Conservation (phyloP, 345 rosid species). For the Eutrema heterophyllum region DNA sequence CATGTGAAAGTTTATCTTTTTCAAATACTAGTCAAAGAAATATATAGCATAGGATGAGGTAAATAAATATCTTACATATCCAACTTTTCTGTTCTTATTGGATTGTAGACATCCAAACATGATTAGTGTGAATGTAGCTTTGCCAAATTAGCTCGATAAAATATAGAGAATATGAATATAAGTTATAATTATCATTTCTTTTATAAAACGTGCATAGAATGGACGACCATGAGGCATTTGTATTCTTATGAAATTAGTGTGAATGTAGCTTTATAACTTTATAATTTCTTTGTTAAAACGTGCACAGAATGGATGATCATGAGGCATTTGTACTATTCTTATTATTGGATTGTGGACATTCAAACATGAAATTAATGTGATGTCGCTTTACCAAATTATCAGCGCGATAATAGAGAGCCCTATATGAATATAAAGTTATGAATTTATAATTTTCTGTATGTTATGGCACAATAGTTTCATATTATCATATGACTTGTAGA, state of each 20-base stretch:
- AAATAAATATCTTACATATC: background rate
- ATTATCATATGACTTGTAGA: conserved; percentile 10
- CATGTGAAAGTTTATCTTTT: conserved; percentile 1
- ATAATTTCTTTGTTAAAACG: background rate
- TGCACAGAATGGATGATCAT: background rate
- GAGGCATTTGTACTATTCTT: background rate
- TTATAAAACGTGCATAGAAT: background rate
- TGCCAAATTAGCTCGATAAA: background rate
- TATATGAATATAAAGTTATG: background rate
- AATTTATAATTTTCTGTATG: background rate
- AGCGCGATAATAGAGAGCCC: background rate
- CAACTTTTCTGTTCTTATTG: background rate
- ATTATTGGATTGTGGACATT: background rate
- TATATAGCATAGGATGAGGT: background rate
- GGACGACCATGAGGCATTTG: background rate
- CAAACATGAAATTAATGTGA: background rate
- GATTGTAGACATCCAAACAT: background rate
- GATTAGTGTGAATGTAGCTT: background rate
- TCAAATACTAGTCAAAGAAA: background rate
- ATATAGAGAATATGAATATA: background rate
- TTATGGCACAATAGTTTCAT: background rate
- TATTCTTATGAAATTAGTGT: background rate
- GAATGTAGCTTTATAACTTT: background rate
- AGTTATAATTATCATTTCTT: background rate
- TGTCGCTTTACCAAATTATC: no score